These are phyloP conservation scores for Spathaspora passalidarum DNA, from an alignment of 805 yeast genomes.

Conservation along the genomic window DNA sequence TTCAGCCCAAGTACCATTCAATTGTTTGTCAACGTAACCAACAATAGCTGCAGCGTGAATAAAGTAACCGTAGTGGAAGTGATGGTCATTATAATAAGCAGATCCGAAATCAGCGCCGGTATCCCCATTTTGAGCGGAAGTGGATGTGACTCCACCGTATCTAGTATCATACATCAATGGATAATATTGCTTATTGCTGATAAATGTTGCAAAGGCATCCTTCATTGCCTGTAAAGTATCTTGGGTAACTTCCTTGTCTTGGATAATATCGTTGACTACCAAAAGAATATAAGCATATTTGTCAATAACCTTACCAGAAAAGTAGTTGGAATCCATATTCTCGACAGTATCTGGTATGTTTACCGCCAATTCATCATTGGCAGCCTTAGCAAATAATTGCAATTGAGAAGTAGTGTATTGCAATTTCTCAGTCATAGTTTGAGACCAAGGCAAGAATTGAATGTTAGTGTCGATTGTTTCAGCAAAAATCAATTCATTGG, in stretches of 20 bases:
- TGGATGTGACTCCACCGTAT: slow-evolving; percentile 55
- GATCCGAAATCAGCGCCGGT: slow-evolving; percentile 61
- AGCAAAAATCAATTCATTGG: slow-evolving; percentile 33
- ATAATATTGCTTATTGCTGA: slow-evolving; percentile 40
- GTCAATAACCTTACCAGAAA: slow-evolving; percentile 52
- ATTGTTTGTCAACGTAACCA: slow-evolving; percentile 58
- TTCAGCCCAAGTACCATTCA: slow-evolving; percentile 54
- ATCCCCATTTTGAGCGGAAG: slow-evolving; percentile 45
- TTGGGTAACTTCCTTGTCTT: slow-evolving; percentile 37
- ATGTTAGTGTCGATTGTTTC: slow-evolving; percentile 40
- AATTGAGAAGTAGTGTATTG: slow-evolving; percentile 44
- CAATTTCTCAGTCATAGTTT: slow-evolving; percentile 24
- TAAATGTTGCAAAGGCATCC: slow-evolving; percentile 41
- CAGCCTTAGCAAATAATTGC: slow-evolving; percentile 40
- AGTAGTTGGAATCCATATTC: slow-evolving; percentile 43
- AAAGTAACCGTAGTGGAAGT: slow-evolving; percentile 83
- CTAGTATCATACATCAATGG: slow-evolving; percentile 56
- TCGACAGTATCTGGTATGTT: slow-evolving; percentile 43
- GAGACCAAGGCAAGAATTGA: slow-evolving; percentile 46
- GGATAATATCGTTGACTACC: slow-evolving; percentile 47
- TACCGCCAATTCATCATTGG: slow-evolving; percentile 45
- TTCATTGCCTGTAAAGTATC: slow-evolving; percentile 35
- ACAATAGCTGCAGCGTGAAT: slow-evolving; percentile 80
- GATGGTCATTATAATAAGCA: slow-evolving; percentile 80
- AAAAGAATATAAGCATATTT: slow-evolving; percentile 56